Evolutionary conservation across 148 eudicot species (phyloP), one percentile per base, ranked within the genome.

Genomic region (Chenopodium suecicum): DNA sequence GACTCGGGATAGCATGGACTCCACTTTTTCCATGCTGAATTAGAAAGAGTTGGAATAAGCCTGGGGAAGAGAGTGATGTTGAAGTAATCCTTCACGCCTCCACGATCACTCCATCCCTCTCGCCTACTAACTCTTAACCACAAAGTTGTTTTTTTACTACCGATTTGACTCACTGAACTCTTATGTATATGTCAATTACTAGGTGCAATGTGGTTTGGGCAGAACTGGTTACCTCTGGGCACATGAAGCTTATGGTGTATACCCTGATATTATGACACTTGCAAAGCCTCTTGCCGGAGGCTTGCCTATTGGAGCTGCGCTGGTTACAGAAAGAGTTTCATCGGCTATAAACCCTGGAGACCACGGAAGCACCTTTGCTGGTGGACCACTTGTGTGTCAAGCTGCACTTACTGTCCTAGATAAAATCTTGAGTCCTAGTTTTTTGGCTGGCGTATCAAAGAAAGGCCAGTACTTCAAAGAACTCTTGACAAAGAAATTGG

Each of bases 171-270:
- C 65, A 76, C 31, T 44, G 7, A 78, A 37, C n/a, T 50, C 48
- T 32, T 66, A 12, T 72, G 32, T 70, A 5, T 74, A 50, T 70
- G 44, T 81, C 67, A 66, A 72, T 74, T 69, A 64, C 56, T 73
- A 96, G 98, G 94, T 96, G 76, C 98, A 96, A 88, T 96, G 99
- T 80, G 99, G 99, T 66, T 80, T 96, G 66, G 99, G 99, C 73
- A 89, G 98, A 85, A 96, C 94, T 2, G 99, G 99, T 16, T 76
- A 92, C 83, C 94, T 94, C 34, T 94, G 97, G 98, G 98, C 97
- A 27, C 91, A 94, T 27, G 93, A 94, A 88, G 86, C 93, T 69
- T 92, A 88, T 62, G 85, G 82, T n/a, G 80, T 92, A 47, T 88
- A 81, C 89, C 98, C 97, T 11, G 97, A 92, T 80, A 89, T 94